Evolutionary conservation across 805 yeast genomes (phyloP).

Genomic region (Candida morakotiae): DNA sequence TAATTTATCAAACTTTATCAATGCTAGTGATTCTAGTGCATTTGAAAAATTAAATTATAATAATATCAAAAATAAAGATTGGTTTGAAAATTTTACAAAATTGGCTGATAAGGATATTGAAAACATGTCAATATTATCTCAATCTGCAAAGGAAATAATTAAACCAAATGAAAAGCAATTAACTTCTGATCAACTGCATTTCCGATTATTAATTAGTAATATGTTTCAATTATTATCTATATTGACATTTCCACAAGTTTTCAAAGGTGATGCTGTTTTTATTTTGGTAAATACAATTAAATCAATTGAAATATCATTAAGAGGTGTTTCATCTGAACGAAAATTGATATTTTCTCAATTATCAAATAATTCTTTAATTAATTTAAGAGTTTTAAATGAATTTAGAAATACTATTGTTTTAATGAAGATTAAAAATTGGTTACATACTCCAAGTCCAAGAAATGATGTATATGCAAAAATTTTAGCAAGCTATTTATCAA

Average conservation of each 20-base stretch:
- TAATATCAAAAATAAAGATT: constrained; percentile 14
- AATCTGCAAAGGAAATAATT: constrained; percentile 26
- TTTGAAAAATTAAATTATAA: constrained; percentile 14
- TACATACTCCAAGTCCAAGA: constrained; percentile 20
- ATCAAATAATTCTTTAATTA: constrained; percentile 56
- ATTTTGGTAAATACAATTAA: constrained; percentile 55
- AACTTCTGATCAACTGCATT: constrained; percentile 17
- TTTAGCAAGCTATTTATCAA: constrained; percentile 29
- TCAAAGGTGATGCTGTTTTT: constrained; percentile 30
- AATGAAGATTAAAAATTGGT: constrained; percentile 35
- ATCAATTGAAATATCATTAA: constrained; percentile 59
- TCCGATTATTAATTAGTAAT: constrained; percentile 24
- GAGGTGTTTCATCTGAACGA: constrained; percentile 46
- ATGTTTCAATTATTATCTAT: constrained; percentile 33
- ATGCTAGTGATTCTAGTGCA: constrained; percentile 8
- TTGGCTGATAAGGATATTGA: constrained; percentile 20
- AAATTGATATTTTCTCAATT: constrained; percentile 52
- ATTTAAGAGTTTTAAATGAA: constrained; percentile 48
- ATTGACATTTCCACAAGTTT: constrained; percentile 34
- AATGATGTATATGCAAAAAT: constrained; percentile 29
- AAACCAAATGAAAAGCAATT: constrained; percentile 3
- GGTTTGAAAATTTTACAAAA: constrained; percentile 23
- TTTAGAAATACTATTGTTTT: constrained; percentile 31
- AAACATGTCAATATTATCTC: constrained; percentile 19
- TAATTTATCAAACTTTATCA: constrained; percentile 19